Base-by-base conservation (phyloP, 2,329 filamentous ascomycete species). In the Blastomyces gilchristii region DNA sequence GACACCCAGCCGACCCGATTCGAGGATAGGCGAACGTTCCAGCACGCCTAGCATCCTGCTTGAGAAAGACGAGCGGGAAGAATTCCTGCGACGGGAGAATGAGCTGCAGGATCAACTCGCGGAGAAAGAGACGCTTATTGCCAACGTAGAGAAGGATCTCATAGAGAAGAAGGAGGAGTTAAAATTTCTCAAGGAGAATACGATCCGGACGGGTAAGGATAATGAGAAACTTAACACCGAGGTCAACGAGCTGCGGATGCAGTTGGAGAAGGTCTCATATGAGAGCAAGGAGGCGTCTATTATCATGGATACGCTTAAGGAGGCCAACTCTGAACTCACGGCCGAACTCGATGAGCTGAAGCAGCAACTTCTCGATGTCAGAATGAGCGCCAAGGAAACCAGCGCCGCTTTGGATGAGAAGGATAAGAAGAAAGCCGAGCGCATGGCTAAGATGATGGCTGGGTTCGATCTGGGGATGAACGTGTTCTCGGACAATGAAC, bases 381-480 rank as follows among this genome's bases (percentile, higher is more conserved):
- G 93, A 80, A 97, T 97, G 89, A 94, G 87, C 69, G 91, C 93
- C 63, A 96, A 94, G 79, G 94, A 97, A 78, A 93, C 89, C 1
- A 91, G 85, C 54, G 91, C 91, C 9, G 88, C 91, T 18, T 80
- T 95, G 25, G 93, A 97, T 69, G 94, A 97, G 78, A 99, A 99
- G 82, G 95, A 97, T 78, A 93, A 91, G 82, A 92, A 91, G 80
- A 99, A 99, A 83, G 91, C 92, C 0, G 94, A 99, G 79, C 94
- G 95, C 78, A 99, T 99, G 94, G 94, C 94, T 53, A 90, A 97
- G 83, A 99, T 99, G 94, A 97, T 99, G 93, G 94, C 94, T 64
- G 91, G 93, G 3, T 97, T 99, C 71, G 93, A 99, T 71, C 84
- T 99, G 43, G 93, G 91, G 54, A 88, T 89, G 58, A 92, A 97